Evolutionary conservation across 2,329 filamentous ascomycete genomes (phyloP), one percentile per base, ranked within the genome.

Genomic region (Fusarium armeniacum): DNA sequence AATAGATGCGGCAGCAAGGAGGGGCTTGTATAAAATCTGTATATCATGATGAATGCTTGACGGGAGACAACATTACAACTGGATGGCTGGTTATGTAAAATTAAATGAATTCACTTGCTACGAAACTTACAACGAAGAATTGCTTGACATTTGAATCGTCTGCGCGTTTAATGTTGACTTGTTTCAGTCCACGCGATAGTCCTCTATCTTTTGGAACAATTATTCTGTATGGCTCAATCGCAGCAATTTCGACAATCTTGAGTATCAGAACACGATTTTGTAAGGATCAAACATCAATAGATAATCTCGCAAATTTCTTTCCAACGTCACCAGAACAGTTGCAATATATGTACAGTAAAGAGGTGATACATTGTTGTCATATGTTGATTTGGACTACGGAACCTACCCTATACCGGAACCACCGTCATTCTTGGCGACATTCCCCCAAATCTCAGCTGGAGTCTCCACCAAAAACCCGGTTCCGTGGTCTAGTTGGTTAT

Each of bases 1-100:
- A 33, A 35, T 5, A 11, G 32, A 11, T 3, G 10, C 6, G 15
- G 12, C 7, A 22, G 12, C 35, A 18, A 33, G 13, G 38, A 32
- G n/a, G 18, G 22, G 24, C 40, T 67, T 74, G 61, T 70, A 71
- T 58, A 67, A 73, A 69, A 58, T 46, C 12, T 67, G 70, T 69
- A 75, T 54, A 65, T 64, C 51, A 58, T 49, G 41, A 54, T 16
- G 15, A 49, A n/a, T 38, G 32, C 15, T 10, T n/a, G 22, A 18
- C 24, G n/a, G n/a, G 33, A 20, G 7, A 30, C 8, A 10, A 28
- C 13, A 9, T 26, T 28, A 22, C 13, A 13, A 4, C n/a, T 26
- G 20, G 18, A 15, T 52, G 11, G 24, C 40, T 40, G n/a, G 10
- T 40, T 18, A n/a, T n/a, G 13, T 30, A 38, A 16, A 41, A 30